These are phyloP conservation scores for Colletotrichum agaves DNA, from an alignment of 2,329 filamentous ascomycete species.

Conservation along the genomic window DNA sequence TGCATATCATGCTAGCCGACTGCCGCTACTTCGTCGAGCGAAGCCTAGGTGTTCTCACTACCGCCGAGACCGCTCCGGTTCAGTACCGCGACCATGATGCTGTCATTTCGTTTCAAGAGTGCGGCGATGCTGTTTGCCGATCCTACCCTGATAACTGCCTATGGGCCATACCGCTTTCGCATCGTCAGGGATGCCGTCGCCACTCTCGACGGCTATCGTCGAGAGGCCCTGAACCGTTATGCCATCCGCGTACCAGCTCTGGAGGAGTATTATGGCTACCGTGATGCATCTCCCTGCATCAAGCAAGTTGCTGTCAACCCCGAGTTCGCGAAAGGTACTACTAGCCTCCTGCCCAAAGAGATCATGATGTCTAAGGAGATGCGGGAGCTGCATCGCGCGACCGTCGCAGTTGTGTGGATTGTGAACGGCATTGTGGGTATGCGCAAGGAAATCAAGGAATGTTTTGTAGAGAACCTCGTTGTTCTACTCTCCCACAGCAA, in stretches of 20 bases:
- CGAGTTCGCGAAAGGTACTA: constrained; percentile 26
- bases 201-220: constrained; percentile 9
- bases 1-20: constrained; percentile 24
- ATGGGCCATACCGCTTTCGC: constrained; percentile 6
- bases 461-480: constrained; percentile 27
- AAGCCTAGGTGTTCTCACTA: constrained; percentile 3
- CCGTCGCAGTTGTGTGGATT: constrained; percentile 20
- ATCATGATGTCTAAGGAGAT: constrained; percentile 18
- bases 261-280: constrained; percentile 11
- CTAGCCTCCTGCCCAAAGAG: constrained; percentile 18
- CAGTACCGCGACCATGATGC: constrained; percentile 23
- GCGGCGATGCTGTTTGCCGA: not conserved
- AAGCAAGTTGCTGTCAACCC: constrained; percentile 24
- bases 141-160: not conserved
- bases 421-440: constrained; percentile 27
- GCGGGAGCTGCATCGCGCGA: constrained; percentile 17
- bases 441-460: constrained; percentile 27
- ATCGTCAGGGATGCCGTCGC: constrained; percentile 13
- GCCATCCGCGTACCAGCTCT: constrained; percentile 1
- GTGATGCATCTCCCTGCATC: constrained; percentile 25
- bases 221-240: constrained; percentile 24
- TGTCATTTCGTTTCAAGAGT: constrained; percentile 7
- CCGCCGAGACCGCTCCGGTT: not conserved
- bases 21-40: constrained; percentile 27
- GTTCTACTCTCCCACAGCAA: constrained; percentile 15